Percentiles rank a stretch among this genome's conserved stretches.
Conservation (phyloP, 306 rosid genomes). For the Dalbergia oliveri region DNA sequence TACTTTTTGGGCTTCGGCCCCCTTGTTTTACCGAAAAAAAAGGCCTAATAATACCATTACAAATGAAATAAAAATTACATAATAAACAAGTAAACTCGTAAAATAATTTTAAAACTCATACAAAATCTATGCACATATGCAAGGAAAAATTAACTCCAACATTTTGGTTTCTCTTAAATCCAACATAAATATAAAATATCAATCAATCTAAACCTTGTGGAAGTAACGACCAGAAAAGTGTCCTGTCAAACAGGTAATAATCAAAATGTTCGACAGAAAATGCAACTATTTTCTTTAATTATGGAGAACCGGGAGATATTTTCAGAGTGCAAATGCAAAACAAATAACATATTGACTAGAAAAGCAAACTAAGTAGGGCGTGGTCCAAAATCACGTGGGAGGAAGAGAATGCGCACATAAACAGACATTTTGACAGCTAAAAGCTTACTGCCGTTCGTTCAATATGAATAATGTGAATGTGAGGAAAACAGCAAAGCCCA, state of each 20-base stretch:
- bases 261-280: conserved; percentile 15
- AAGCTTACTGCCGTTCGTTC: conserved; percentile 47
- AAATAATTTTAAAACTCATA: no score
- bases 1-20: no score
- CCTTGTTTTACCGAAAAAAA: no score
- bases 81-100: no score
- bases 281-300: conserved; percentile 29
- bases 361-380: conserved; percentile 37
- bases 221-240: conserved; percentile 7
- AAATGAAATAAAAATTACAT: no score
- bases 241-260: conserved; percentile 16
- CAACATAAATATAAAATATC: conserved; percentile 20
- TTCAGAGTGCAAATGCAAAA: background rate
- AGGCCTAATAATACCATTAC: no score
- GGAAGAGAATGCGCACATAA: conserved; percentile 50
- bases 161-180: background rate
- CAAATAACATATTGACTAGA: background rate
- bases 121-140: no score
- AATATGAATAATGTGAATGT: conserved; percentile 55
- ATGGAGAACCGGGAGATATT: background rate
- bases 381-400: conserved; percentile 84
- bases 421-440: conserved; percentile 71
- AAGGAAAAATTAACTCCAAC: no score
- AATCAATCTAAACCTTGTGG: conserved; percentile 37
- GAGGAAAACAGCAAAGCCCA: conserved; percentile 54